Percentiles rank a stretch among this genome's conserved stretches.
phyloP scores from a whole-genome alignment of 306 rosid genomes.

The Quercus robur region DNA sequence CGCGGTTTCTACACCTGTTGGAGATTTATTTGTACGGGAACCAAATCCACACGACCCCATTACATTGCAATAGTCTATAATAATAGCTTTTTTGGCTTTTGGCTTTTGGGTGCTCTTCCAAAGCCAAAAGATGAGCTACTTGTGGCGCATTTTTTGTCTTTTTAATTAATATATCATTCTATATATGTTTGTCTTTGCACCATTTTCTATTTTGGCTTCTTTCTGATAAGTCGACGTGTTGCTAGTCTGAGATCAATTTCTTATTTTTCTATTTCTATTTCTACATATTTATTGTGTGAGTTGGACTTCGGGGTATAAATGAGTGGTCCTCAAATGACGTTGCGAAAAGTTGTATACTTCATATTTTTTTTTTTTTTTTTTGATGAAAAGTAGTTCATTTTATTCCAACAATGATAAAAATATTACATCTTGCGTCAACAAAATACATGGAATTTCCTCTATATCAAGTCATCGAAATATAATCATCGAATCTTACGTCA shows the following conservation, averaged over 20 bases:
- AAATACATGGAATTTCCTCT: no score
- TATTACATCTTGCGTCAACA: no score
- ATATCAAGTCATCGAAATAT: no score
- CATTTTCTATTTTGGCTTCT: neutral
- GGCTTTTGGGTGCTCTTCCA: neutral
- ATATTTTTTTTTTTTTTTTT: no score
- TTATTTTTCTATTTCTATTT: neutral
- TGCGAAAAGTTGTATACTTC: no score
- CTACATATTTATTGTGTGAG: no score
- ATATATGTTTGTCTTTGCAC: neutral
- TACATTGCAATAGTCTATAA: neutral
- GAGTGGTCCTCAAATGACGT: no score
- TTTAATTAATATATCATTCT: neutral
- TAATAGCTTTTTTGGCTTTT: neutral
- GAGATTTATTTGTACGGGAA: neutral
- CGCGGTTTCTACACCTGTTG: conserved; percentile 4
- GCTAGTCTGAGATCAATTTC: neutral
- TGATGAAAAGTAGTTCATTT: no score
- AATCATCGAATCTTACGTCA: no score
- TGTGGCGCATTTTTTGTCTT: neutral
- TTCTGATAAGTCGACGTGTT: neutral
- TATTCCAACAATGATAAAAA: no score
- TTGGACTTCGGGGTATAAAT: no score
- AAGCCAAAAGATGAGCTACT: neutral
- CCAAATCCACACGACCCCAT: neutral